Evolutionary conservation across 805 yeast genomes (phyloP), one percentile per base, ranked within the genome.

Genomic region (Wickerhamiella occidentalis): DNA sequence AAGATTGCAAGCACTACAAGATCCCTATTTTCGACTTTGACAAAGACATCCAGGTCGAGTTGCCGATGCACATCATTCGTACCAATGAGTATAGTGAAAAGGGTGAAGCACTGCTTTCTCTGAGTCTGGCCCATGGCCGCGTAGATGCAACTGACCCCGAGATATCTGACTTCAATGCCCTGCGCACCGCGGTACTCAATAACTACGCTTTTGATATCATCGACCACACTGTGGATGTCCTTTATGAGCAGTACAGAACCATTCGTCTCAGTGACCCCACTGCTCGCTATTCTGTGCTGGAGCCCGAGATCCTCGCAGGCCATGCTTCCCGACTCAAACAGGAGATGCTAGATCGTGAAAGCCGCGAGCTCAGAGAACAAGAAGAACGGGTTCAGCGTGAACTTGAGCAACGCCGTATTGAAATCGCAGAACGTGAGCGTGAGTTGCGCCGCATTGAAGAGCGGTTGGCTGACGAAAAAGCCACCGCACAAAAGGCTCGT

Each of bases 81-180:
- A 77, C 78, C 50, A 82, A 80, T 59, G 77, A 76, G 56, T 83
- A 80, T 60, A 72, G 77, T 48, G 71, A 75, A 13, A 73, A 77
- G 35, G 94, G 94, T 29, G 69, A 72, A 52, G 68, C 73, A 53
- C 79, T 83, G 19, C 75, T 78, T 51, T 94, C 87, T 26, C 79
- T 95, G 70, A 76, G 78, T 63, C 85, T 85, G 60, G 88, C 94
- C 54, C 85, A 94, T 92, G 96, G 95, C 40, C 67, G 79, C 48
- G 94, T 83, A 40, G 92, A 85, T 63, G 85, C 86, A 50, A 94
- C 84, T 61, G 84, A 86, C 66, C 94, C 85, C 61, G 69, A 72
- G 52, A 94, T 85, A 62, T 80, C 88, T 66, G 95, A 86, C 65
- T 85, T 86, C 69, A 79, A 82, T 64, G 80, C 84, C 64, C 73